These are phyloP conservation scores for Globisporangium spinosum DNA, from an alignment of 352 stramenopile genomes.

Conservation along the genomic window DNA sequence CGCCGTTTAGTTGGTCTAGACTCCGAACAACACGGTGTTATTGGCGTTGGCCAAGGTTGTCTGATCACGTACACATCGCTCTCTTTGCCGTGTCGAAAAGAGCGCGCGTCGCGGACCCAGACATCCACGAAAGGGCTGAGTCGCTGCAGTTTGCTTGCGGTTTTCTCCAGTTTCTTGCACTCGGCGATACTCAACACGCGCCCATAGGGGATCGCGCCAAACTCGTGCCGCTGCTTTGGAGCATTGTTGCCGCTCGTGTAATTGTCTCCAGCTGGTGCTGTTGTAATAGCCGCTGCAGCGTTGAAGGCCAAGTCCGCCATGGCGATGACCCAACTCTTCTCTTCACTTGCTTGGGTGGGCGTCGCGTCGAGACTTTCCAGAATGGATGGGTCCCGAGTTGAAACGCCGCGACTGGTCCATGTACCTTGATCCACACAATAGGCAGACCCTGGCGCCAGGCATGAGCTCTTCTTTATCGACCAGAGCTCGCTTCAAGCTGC, in stretches of 20 bases:
- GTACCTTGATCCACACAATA: not conserved
- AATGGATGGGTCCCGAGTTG: not conserved
- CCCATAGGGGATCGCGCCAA: slow-evolving; percentile 34
- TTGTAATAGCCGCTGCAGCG: not conserved
- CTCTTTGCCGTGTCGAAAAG: slow-evolving; percentile 41
- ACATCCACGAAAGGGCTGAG: slow-evolving; percentile 45
- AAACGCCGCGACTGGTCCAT: not conserved
- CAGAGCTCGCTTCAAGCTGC: slow-evolving; percentile 1
- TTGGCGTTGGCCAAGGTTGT: not conserved
- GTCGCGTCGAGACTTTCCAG: not conserved
- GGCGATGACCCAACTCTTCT: not conserved
- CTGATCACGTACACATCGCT: slow-evolving; percentile 31
- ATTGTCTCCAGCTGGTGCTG: not conserved
- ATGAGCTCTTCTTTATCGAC: not conserved
- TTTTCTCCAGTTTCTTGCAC: slow-evolving; percentile 34
- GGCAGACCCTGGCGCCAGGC: not conserved
- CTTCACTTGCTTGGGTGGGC: not conserved
- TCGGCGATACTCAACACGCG: slow-evolving; percentile 37
- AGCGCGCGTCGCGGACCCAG: slow-evolving; percentile 55
- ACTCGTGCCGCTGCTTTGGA: not conserved
- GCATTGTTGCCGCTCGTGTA: not conserved
- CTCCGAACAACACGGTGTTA: not conserved
- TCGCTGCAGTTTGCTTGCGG: slow-evolving; percentile 21
- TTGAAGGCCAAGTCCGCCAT: slow-evolving; percentile 16
- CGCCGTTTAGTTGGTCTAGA: not conserved